These are phyloP conservation scores for Perkinsus chesapeaki DNA, from an alignment of 169 alveolate genomes.

Conservation along the genomic window DNA sequence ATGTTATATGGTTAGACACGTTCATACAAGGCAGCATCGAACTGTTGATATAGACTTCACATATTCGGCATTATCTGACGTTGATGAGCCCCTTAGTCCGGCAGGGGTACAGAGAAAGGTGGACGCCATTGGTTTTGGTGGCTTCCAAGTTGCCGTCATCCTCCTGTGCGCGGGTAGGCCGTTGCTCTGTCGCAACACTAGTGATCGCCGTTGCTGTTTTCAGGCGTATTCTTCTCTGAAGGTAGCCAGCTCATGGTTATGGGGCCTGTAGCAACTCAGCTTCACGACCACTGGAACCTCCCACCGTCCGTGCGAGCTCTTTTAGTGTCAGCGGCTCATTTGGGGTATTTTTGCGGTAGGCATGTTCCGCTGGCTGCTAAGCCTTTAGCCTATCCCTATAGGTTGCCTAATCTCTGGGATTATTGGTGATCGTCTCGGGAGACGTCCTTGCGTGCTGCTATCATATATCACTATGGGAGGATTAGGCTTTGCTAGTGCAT, in stretches of 20 bases:
- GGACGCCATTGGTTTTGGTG: background rate
- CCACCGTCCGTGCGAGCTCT: background rate
- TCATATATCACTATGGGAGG: background rate
- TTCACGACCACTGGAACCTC: background rate
- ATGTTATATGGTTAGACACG: background rate
- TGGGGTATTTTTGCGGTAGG: background rate
- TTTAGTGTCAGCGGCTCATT: background rate
- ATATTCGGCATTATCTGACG: background rate
- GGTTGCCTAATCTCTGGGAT: slow-evolving; percentile 2
- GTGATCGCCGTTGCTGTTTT: background rate
- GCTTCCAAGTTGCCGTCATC: background rate
- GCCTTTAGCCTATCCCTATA: background rate
- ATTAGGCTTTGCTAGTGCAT: slow-evolving; percentile 1
- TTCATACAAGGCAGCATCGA: background rate
- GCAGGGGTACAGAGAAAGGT: background rate
- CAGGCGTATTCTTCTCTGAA: background rate
- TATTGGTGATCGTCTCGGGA: background rate
- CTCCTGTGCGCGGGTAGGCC: background rate
- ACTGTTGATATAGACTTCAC: background rate
- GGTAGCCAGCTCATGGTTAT: background rate
- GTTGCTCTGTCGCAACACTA: background rate
- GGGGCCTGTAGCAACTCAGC: background rate
- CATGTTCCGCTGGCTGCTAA: background rate
- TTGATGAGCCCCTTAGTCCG: background rate
- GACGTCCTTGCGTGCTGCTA: background rate